phyloP scores from a whole-genome alignment of 2,329 filamentous ascomycete species.

The Tolypocladium guangdongense region DNA sequence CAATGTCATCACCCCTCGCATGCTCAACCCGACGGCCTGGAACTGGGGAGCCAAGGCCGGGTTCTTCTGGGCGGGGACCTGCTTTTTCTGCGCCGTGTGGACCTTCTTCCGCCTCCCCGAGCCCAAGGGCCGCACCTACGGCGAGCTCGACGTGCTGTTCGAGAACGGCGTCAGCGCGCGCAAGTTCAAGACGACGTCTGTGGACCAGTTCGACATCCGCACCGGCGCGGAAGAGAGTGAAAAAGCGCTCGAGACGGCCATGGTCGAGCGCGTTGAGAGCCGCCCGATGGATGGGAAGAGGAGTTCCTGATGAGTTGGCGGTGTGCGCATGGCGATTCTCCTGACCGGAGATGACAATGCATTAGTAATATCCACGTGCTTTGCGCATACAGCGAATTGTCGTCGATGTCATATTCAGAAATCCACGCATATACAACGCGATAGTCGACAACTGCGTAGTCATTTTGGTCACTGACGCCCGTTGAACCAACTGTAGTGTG shows the following conservation, averaged over 20 bases:
- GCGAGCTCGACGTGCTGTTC: conserved; percentile 46
- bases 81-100: conserved; percentile 35
- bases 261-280: conserved; percentile 7
- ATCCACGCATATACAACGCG: too few species aligned
- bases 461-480: too few species aligned
- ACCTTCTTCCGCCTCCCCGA: conserved; percentile 43
- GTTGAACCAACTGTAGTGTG: too few species aligned
- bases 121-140: conserved; percentile 40
- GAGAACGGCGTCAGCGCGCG: conserved; percentile 30
- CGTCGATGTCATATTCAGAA: too few species aligned
- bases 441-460: too few species aligned
- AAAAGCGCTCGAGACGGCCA: conserved; percentile 7
- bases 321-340: too few species aligned
- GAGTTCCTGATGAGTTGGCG: too few species aligned
- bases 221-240: conserved; percentile 5
- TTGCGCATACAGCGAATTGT: too few species aligned
- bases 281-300: neutral
- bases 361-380: too few species aligned
- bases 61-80: conserved; percentile 34
- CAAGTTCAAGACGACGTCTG: conserved; percentile 24
- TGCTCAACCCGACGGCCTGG: conserved; percentile 35
- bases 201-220: conserved; percentile 15
- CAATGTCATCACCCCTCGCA: conserved; percentile 34
- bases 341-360: too few species aligned
- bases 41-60: conserved; percentile 37